Evolutionary conservation across 495 filamentous ascomycete species (phyloP).

Genomic region (Penicillium flavigenum): DNA sequence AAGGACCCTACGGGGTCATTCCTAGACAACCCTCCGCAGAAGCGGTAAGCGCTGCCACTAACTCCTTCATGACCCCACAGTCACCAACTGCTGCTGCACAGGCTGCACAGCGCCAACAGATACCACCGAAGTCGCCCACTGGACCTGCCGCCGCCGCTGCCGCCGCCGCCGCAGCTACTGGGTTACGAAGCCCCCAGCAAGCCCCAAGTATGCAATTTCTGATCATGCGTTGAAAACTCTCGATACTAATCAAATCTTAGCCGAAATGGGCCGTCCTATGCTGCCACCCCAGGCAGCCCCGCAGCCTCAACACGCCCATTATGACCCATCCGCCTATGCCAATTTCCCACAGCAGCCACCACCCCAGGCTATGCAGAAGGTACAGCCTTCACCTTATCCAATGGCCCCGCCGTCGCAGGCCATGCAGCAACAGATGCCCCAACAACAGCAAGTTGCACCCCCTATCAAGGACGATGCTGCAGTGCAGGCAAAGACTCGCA

Average conservation of each 20-base stretch:
- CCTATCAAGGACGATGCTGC: constrained; percentile 51
- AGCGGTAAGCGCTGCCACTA: constrained; percentile 49
- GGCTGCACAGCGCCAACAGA: constrained; percentile 34
- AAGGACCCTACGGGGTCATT: constrained; percentile 49
- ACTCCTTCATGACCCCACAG: constrained; percentile 45
- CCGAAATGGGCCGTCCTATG: constrained; percentile 38
- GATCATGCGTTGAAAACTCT: background rate
- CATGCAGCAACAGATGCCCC: constrained; percentile 28
- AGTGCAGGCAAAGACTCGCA: constrained; percentile 69
- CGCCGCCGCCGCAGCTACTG: constrained; percentile 40
- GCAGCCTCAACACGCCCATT: constrained; percentile 53
- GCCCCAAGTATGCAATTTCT: constrained; percentile 34
- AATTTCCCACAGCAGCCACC: constrained; percentile 52
- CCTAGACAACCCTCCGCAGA: constrained; percentile 48
- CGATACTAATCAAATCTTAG: constrained; percentile 16
- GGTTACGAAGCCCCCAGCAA: constrained; percentile 33
- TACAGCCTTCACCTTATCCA: constrained; percentile 16
- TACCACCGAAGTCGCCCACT: constrained; percentile 38
- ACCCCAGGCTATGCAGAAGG: constrained; percentile 32
- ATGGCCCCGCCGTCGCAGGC: constrained; percentile 35
- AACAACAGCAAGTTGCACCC: constrained; percentile 43
- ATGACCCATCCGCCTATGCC: constrained; percentile 73
- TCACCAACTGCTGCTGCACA: constrained; percentile 37
- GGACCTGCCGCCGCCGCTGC: constrained; percentile 31
- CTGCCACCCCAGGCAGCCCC: constrained; percentile 50